Evolutionary conservation across 352 stramenopile genomes (phyloP).

Genomic region (Pythium insidiosum): DNA sequence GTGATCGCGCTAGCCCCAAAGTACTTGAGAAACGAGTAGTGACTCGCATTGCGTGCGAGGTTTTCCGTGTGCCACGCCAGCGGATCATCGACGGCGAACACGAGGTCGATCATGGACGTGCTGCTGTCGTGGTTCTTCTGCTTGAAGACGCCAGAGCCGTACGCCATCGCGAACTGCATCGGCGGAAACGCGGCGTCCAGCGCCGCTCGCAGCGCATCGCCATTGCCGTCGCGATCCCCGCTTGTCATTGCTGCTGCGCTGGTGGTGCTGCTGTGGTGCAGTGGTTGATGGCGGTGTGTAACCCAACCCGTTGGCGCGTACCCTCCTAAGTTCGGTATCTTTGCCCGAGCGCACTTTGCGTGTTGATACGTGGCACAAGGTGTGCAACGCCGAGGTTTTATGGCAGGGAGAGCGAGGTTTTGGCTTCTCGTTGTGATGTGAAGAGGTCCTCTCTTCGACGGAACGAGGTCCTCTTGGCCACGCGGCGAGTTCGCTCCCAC

Average conservation of each 20-base stretch:
- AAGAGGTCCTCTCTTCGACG: too few species aligned
- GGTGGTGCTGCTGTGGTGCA: too few species aligned
- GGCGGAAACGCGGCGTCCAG: slow-evolving; percentile 59
- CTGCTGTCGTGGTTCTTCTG: slow-evolving; percentile 72
- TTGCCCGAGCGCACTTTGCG: not conserved
- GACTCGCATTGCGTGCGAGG: slow-evolving; percentile 53
- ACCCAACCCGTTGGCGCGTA: too few species aligned
- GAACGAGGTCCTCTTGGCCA: too few species aligned
- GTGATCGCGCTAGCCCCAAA: slow-evolving; percentile 49
- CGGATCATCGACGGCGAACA: slow-evolving; percentile 83
- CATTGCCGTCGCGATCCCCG: slow-evolving; percentile 2
- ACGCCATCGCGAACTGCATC: slow-evolving; percentile 77
- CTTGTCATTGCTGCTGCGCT: not conserved
- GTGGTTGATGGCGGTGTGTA: not conserved
- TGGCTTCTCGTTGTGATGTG: not conserved
- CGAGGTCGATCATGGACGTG: slow-evolving; percentile 81
- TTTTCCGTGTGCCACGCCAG: slow-evolving; percentile 77
- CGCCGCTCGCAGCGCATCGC: slow-evolving; percentile 31
- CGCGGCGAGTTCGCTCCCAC: too few species aligned
- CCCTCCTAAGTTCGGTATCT: slow-evolving; percentile 1
- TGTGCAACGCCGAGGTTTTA: not conserved
- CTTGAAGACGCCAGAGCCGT: slow-evolving; percentile 76
- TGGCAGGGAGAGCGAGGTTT: not conserved
- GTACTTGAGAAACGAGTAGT: slow-evolving; percentile 79
- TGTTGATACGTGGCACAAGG: slow-evolving; percentile 6